These are phyloP conservation scores for Nakazawaea siamensis DNA, from an alignment of 805 yeast genomes.

Conservation along the genomic window DNA sequence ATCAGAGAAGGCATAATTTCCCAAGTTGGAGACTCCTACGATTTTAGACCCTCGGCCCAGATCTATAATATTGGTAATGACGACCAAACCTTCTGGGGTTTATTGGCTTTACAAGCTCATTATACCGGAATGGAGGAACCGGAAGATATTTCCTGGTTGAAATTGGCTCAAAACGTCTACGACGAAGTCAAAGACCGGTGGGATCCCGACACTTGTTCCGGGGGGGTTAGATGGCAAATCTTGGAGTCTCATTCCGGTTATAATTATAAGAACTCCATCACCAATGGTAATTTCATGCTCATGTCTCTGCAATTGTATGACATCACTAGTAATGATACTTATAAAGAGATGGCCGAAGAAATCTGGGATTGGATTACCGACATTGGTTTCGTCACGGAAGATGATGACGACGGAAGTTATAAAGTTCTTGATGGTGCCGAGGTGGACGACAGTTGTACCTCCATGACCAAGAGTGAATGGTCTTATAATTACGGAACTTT, in stretches of 20 bases:
- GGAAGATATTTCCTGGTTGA: conserved; percentile 35
- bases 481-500: conserved; percentile 64
- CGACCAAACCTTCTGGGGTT: conserved; percentile 67
- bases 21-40: conserved; percentile 35
- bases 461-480: conserved; percentile 49
- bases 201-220: conserved; percentile 47
- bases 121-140: conserved; percentile 50
- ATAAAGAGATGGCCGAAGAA: conserved; percentile 40
- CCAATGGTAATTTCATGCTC: conserved; percentile 60
- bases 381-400: conserved; percentile 16
- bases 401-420: conserved; percentile 21
- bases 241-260: conserved; percentile 54
- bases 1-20: conserved; percentile 32
- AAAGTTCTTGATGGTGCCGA: conserved; percentile 53
- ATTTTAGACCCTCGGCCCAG: conserved; percentile 56
- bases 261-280: conserved; percentile 53
- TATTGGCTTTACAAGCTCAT: conserved; percentile 54
- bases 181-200: conserved; percentile 51
- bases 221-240: conserved; percentile 69
- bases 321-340: conserved; percentile 43
- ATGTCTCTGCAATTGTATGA: conserved; percentile 56
- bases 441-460: conserved; percentile 37
- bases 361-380: conserved; percentile 49
- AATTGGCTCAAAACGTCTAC: conserved; percentile 49
- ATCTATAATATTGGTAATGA: conserved; percentile 65